Base-by-base conservation (phyloP, 2,329 filamentous ascomycete species). In the Fusarium longipes region DNA sequence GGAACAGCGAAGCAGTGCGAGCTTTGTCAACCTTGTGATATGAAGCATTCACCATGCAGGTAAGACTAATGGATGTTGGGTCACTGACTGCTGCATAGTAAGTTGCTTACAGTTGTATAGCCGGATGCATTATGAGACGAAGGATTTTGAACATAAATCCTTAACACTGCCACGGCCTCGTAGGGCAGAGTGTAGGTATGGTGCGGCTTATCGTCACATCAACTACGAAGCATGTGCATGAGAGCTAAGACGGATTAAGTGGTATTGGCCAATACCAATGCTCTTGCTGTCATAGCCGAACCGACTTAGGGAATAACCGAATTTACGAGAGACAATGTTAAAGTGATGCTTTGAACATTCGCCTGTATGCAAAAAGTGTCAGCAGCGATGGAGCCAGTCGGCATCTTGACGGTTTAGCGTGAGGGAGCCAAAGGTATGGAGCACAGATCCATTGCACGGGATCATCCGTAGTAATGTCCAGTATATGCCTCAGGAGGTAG, bases 401-500 rank as follows among this genome's bases (percentile, higher is more conserved):
- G 51, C 12, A 14, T 35, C 12, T 32, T 24, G 39, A 42, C 63
- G 40, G 48, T 27, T 32, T 44, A 42, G 50, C 48, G 49, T 35
- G 65, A 67, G 65, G 65, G 54, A 67, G 65, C 65, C 65, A 42
- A 58, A 18, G 47, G 20, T 20, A 47, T 29, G 30, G 45, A 38
- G 42, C 44, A 43, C 18, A 30, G 22, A 62, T n/a, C n/a, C n/a
- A n/a, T 39, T 45, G 38, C 12, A 63, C 43, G 59, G 43, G 36
- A 49, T 11, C 25, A 36, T 40, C 51, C 57, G n/a, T 25, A 44
- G 32, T 32, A 18, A 10, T 38, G 24, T n/a, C n/a, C n/a, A n/a
- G n/a, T 4, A 42, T 25, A 15, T 25, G 17, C 30, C 15, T 11
- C 24, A 27, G 22, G 38, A 27, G 17, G 24, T 22, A 43, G 40